Base-by-base conservation (phyloP, 2,329 filamentous ascomycete genomes). In the Fusarium tricinctum region DNA sequence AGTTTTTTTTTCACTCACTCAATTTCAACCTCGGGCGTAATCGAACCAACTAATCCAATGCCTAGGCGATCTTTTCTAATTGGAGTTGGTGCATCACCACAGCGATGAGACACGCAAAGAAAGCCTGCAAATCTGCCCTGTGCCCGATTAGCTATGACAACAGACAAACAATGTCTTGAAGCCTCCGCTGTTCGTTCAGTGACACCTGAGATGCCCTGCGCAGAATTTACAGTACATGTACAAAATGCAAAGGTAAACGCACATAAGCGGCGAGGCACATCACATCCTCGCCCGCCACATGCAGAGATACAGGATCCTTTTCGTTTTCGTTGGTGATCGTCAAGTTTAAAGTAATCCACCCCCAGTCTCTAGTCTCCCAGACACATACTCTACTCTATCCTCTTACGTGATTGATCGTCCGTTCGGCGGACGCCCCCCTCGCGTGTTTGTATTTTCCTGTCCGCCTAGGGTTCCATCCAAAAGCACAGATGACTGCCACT, bases 401-500 rank as follows among this genome's bases (percentile, higher is more conserved):
- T 40, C 56, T 72, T 73, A 70, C 71, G 71, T 70, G 63, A 70
- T 72, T 58, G 53, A 63, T 59, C 59, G 28, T 58, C 58, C 50
- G 44, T 39, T 26, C 33, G 47, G 45, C 58, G 67, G 58, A 60
- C 67, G 58, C 43, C 50, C 43, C 43, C 28, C 17, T 51, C 35
- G 22, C 38, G 9, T 43, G 48, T 45, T 35, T 49, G 22, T 30
- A 26, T 38, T 35, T 28, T 26, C 9, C 23, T 38, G 43, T 58
- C 55, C 61, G 57, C 56, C 51, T 47, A 53, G 63, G 63, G 63
- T 68, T 58, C 38, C 58, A 71, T 71, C 45, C 22, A 47, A 52
- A 47, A 53, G 33, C 26, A 48, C 22, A 40, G 40, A 53, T 51
- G 59, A 49, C 67, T 72, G 62, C 70, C 70, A 42, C 19, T 59